Evolutionary conservation across 2,329 filamentous ascomycete species (phyloP).

Genomic region (Xylariales sp.): DNA sequence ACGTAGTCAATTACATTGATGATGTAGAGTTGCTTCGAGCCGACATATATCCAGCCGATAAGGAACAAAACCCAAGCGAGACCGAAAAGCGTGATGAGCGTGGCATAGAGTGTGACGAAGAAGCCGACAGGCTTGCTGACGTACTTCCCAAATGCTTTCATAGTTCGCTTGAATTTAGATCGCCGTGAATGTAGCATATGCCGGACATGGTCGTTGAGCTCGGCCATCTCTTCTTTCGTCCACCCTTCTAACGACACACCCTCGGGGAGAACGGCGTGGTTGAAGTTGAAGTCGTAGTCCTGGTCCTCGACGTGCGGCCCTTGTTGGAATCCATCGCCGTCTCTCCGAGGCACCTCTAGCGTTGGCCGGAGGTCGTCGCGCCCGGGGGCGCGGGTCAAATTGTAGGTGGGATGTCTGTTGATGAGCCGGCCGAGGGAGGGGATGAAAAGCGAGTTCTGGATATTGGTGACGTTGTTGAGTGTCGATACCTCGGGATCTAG

Average conservation of each 20-base stretch:
- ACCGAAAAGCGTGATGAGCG: constrained; percentile 84
- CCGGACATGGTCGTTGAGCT: constrained; percentile 86
- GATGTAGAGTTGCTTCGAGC: constrained; percentile 74
- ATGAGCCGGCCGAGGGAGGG: constrained; percentile 81
- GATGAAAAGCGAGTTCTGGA: constrained; percentile 89
- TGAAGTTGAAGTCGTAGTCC: constrained; percentile 68
- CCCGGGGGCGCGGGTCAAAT: constrained; percentile 65
- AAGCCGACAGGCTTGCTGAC: constrained; percentile 81
- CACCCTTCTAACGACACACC: constrained; percentile 78
- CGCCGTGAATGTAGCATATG: constrained; percentile 88
- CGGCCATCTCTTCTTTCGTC: constrained; percentile 77
- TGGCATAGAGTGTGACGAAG: constrained; percentile 85
- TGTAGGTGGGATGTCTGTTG: constrained; percentile 83
- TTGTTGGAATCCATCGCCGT: constrained; percentile 38
- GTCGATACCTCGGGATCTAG: constrained; percentile 86
- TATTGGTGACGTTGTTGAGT: constrained; percentile 85
- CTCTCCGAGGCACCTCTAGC: constrained; percentile 19
- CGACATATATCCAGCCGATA: constrained; percentile 90
- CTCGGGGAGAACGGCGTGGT: constrained; percentile 82
- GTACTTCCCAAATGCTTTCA: constrained; percentile 86
- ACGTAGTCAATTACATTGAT: constrained; percentile 78
- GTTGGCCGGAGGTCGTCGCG: constrained; percentile 2
- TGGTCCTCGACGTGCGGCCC: constrained; percentile 55
- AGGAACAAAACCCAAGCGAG: constrained; percentile 91
- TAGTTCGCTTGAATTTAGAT: constrained; percentile 80